Base-by-base conservation (phyloP, 306 rosid species). In the Senna siamea region DNA sequence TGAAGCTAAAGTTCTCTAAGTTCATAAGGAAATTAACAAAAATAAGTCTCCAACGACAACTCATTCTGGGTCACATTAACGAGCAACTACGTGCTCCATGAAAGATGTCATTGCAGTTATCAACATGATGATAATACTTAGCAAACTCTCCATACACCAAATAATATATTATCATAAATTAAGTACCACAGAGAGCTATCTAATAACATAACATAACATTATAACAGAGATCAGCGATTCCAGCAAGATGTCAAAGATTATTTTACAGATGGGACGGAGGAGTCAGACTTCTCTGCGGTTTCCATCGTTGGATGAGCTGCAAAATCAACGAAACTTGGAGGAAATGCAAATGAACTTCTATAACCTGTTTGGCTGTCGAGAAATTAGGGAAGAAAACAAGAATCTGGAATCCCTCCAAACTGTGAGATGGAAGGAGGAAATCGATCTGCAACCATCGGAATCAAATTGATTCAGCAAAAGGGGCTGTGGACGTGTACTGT, bases 301-400 rank as follows among this genome's bases (percentile, higher is more conserved):
- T 85, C 87, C 90, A 88, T 88, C 62, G 81, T 15, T 59, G 72
- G 50, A 54, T 78, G 65, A 6, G 54, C 48, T n/a, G 54, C 37
- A 71, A 75, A 79, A 58, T 57, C 61, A 1, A 32, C 22, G 6
- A 57, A 2, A 19, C 43, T 58, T 58, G 1, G 59, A 54, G 11
- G 43, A 58, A 68, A 75, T 61, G 60, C 69, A 61, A 72, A 66
- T 23, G 59, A 73, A 60, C 32, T 23, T 50, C 54, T 50, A 60
- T 4, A 26, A 52, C 6, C 50, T 50, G 62, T 67, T 72, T 38
- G 79, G 72, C 20, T 23, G 50, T 52, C 18, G 34, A 65, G 60
- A 70, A 56, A 55, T 19, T 43, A 34, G 28, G 58, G 0, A 5
- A 23, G 5, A 32, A 4, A 57, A 13, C 7, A 26, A 66, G 47